Evolutionary conservation across 2,329 filamentous ascomycete species (phyloP).

Genomic region (Neurospora sp.): DNA sequence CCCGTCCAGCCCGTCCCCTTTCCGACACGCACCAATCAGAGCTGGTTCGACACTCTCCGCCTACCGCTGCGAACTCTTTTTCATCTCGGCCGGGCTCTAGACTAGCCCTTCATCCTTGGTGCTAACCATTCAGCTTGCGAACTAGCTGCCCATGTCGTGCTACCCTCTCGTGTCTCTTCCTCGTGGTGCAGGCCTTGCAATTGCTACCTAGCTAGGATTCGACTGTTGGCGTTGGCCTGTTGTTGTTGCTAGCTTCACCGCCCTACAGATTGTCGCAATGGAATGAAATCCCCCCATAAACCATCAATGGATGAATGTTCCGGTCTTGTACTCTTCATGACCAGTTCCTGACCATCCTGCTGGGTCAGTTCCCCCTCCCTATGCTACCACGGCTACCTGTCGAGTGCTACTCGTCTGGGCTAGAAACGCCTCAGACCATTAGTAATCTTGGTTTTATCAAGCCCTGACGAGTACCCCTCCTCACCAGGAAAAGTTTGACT

Average conservation of each 20-base stretch:
- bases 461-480: neutral
- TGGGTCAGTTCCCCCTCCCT: neutral
- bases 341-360: neutral
- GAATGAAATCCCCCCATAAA: neutral
- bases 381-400: neutral
- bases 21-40: neutral
- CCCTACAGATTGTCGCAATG: neutral
- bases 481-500: neutral
- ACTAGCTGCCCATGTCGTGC: neutral
- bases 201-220: neutral
- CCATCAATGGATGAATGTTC: too few relatives aligned
- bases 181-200: neutral
- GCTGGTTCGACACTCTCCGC: neutral
- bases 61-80: neutral
- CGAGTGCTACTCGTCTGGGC: neutral
- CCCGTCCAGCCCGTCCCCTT: neutral
- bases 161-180: neutral
- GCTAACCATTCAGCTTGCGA: neutral
- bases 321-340: neutral
- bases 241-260: neutral
- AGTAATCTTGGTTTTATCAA: too few relatives aligned
- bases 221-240: neutral
- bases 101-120: neutral
- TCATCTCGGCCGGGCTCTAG: neutral
- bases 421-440: too few relatives aligned